phyloP scores from a whole-genome alignment of 768 basidiomycete genomes.

The Boletus rex-veris region DNA sequence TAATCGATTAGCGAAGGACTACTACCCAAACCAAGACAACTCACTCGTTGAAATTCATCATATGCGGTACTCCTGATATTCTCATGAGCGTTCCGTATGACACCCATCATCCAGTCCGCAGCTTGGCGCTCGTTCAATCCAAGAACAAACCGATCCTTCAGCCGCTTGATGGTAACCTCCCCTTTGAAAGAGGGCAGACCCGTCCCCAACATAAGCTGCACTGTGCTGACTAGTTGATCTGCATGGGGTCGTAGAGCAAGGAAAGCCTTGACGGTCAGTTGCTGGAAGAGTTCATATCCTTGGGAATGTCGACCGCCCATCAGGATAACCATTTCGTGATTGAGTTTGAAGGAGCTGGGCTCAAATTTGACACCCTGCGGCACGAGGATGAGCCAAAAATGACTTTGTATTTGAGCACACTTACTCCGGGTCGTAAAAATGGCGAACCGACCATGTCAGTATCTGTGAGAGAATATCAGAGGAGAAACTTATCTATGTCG shows the following conservation, averaged over 20 bases:
- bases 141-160: conserved; percentile 83
- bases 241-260: conserved; percentile 93
- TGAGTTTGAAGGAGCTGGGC: conserved; percentile 96
- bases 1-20: conserved; percentile 3
- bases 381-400: conserved; percentile 7
- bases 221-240: conserved; percentile 84
- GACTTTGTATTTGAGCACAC: conserved; percentile 16
- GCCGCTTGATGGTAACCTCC: conserved; percentile 81
- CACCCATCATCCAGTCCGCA: conserved; percentile 88
- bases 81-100: conserved; percentile 91
- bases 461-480: conserved; percentile 7
- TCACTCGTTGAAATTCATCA: conserved; percentile 90
- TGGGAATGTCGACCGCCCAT: conserved; percentile 96
- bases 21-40: conserved; percentile 21
- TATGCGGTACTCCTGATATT: conserved; percentile 92
- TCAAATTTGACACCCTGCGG: conserved; percentile 96
- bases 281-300: conserved; percentile 92
- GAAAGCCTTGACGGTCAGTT: conserved; percentile 94
- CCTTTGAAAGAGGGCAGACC: conserved; percentile 97
- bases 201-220: conserved; percentile 92
- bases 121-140: conserved; percentile 84
- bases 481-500: conserved; percentile 88
- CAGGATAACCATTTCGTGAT: conserved; percentile 95
- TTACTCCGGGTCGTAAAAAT: conserved; percentile 57
- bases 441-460: conserved; percentile 27